Evolutionary conservation across 106 monocot species (phyloP), one percentile per base, ranked within the genome.

Genomic region (Gastrodia elata): DNA sequence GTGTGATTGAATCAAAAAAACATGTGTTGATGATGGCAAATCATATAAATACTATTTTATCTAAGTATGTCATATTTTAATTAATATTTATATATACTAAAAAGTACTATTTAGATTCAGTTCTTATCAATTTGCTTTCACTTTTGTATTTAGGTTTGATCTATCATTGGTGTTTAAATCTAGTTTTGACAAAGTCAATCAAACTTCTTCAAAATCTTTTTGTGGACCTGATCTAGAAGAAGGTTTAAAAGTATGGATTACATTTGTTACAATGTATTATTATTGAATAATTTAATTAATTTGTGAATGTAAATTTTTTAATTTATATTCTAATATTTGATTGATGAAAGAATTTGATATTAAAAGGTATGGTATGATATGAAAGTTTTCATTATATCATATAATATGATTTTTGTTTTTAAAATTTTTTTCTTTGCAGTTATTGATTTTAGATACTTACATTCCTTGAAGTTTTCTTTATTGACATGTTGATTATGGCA

Each of bases 111-210:
- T 67, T 20, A n/a, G 14, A 35, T 38, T 35, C 3, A 38, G 16
- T 67, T 18, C 14, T 18, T 15, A 33, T 67, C 18, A 67, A 38
- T n/a, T 67, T 70, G 35, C 27, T 76, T 48, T 11, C 38, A 97
- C 90, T 76, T 77, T 97, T 64, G 35, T 36, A 74, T 48, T 11
- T 64, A 97, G 96, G 77, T 79, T 97, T 20, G 93, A 93, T 0
- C 76, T 97, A 75, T 82, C 76, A 32, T 73, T 97, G 61, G 90
- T 97, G 65, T 97, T 97, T 80, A 97, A 97, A 78, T 92, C 86
- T 10, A 97, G 96, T 77, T 97, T 97, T 79, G 96, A 97, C 58
- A 97, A 97, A 82, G 96, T 93, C 39, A 97, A 97, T 56, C 92
- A 93, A 8, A 97, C 96, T 57, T 97, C 96, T 5, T 92, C 83